Evolutionary conservation across 495 filamentous ascomycete species (phyloP), one percentile per base, ranked within the genome.

Genomic region (Chaetomidium leptoderma): DNA sequence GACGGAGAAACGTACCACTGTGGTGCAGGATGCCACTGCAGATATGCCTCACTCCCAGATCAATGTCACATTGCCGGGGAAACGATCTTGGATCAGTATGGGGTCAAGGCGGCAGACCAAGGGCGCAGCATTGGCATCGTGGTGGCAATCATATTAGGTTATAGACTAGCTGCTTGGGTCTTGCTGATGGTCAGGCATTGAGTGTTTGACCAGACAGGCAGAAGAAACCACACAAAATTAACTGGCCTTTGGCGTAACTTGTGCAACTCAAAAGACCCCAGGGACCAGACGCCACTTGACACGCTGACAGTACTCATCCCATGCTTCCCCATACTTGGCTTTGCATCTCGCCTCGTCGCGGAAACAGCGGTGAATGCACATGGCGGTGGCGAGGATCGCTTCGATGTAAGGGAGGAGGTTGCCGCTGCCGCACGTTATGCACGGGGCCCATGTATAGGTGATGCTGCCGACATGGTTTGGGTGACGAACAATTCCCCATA

Each of bases 271-370:
- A 44, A 44, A 44, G 40, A 44, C 21, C 2, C 40, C 40, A 21
- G 40, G 40, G n/a, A 44, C 1, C 21, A 44, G 40, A 44, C 40
- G 40, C 40, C 19, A 44, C 40, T 24, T 21, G 40, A 44, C 40
- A 24, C 21, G 40, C 40, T 24, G 19, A 13, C 40, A 44, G 40
- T 44, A 44, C 8, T 44, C 40, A 10, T 21, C 40, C 40, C 40
- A 44, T 24, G 40, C 21, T 11, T 44, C 7, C 8, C 19, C 40
- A 24, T 44, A 44, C 21, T 44, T 44, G 40, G 21, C 11, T 14
- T 44, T 44, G 40, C 40, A 44, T 24, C 40, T 24, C 21, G 40
- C 40, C 40, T 44, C 40, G 40, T 44, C 40, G 21, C 40, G 40
- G n/a, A 44, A 44, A 24, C 40, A 44, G 19, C 40, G 40, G 40